phyloP scores from a whole-genome alignment of 306 rosid species.

The Vigna mungo region DNA sequence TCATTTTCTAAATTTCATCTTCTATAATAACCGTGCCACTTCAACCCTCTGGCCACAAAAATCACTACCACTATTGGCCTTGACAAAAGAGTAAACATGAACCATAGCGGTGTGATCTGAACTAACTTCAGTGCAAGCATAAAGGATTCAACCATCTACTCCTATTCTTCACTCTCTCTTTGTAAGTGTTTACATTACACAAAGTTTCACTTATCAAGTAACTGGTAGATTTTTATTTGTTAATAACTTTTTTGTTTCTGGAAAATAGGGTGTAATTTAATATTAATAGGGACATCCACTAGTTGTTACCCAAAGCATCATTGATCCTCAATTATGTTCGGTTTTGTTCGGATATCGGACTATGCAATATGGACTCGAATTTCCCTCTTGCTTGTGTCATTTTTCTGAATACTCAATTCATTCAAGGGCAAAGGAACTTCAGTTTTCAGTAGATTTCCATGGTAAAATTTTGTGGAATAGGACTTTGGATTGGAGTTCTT shows the following conservation, averaged over 20 bases:
- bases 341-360: background rate
- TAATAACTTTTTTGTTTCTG: background rate
- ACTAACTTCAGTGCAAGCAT: background rate
- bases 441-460: background rate
- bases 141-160: background rate
- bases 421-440: background rate
- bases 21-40: conserved; percentile 10
- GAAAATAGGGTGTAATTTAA: background rate
- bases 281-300: background rate
- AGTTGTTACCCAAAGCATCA: background rate
- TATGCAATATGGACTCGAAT: background rate
- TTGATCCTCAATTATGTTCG: background rate
- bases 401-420: background rate
- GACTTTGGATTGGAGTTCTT: background rate
- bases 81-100: background rate
- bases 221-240: background rate
- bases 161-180: conserved; percentile 1
- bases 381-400: background rate
- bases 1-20: background rate
- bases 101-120: conserved; percentile 8
- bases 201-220: background rate
- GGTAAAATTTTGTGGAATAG: background rate
- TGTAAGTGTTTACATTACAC: conserved; percentile 35
- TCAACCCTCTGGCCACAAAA: background rate
- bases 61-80: background rate